phyloP scores from a whole-genome alignment of 164 flowering plant genomes.

The Stephania japonica region DNA sequence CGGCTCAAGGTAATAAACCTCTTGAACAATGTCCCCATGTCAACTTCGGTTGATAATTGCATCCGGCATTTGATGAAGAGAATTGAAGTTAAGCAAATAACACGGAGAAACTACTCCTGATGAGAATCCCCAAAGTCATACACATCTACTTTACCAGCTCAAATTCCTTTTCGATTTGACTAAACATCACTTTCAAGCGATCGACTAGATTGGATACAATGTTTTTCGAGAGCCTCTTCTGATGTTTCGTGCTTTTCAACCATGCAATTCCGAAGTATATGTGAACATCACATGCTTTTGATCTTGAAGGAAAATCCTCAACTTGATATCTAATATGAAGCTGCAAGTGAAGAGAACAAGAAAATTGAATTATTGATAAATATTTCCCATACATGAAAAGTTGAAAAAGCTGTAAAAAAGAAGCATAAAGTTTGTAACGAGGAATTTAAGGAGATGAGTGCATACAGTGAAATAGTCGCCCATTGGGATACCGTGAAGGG shows the following conservation, averaged over 20 bases:
- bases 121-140: not conserved
- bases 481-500: constrained; percentile 80
- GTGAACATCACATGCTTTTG: constrained; percentile 47
- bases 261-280: constrained; percentile 74
- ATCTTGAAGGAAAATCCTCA: constrained; percentile 58
- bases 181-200: constrained; percentile 55
- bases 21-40: not conserved
- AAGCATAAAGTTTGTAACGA: not conserved
- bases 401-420: not conserved
- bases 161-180: constrained; percentile 60
- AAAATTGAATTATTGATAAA: constrained; percentile 4
- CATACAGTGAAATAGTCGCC: constrained; percentile 85
- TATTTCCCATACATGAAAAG: not conserved
- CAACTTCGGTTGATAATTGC: not conserved
- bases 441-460: not conserved
- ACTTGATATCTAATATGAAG: constrained; percentile 74
- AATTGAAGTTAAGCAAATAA: too few relatives aligned
- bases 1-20: not conserved
- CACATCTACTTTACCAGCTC: constrained; percentile 6
- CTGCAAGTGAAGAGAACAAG: constrained; percentile 37
- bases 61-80: too few relatives aligned
- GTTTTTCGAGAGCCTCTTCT: constrained; percentile 73
- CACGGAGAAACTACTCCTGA: not conserved
- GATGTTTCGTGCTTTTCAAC: constrained; percentile 74
- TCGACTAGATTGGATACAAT: constrained; percentile 53